Conservation (phyloP, 2,329 filamentous ascomycete genomes). For the Drechslerella dactyloides region DNA sequence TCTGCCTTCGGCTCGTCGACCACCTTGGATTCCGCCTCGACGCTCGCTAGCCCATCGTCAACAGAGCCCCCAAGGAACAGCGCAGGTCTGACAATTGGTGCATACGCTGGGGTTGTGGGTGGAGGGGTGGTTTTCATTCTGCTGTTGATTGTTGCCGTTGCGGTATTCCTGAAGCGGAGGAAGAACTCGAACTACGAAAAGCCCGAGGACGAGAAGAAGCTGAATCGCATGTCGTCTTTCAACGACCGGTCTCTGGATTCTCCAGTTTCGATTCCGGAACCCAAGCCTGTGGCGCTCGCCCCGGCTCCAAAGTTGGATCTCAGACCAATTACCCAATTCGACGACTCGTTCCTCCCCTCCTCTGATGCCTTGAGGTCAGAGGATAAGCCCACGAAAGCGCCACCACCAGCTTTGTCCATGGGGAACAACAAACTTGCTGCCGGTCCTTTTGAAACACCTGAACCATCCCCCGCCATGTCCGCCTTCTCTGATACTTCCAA, state of each 20-base stretch:
- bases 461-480: conserved; percentile 50
- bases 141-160: conserved; percentile 70
- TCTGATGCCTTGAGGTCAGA: conserved; percentile 57
- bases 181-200: conserved; percentile 65
- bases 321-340: conserved; percentile 58
- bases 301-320: conserved; percentile 61
- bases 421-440: conserved; percentile 54
- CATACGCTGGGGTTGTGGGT: conserved; percentile 76
- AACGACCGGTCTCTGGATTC: conserved; percentile 55
- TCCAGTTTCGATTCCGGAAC: conserved; percentile 57
- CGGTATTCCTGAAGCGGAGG: conserved; percentile 73
- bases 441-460: conserved; percentile 56
- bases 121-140: conserved; percentile 76
- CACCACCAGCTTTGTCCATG: conserved; percentile 53
- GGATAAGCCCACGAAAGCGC: conserved; percentile 61
- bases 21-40: conserved; percentile 25
- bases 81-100: conserved; percentile 44
- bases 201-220: conserved; percentile 70
- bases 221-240: conserved; percentile 50
- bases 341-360: conserved; percentile 52
- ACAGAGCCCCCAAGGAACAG: conserved; percentile 36
- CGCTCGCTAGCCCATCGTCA: conserved; percentile 14
- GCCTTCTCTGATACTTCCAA: conserved; percentile 50
- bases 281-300: conserved; percentile 55
- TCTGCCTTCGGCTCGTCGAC: conserved; percentile 11